A percentile compares a stretch with the other conserved stretches of the same genome.
phyloP scores from a whole-genome alignment of 116 monocot genomes.

The Cymodocea nodosa region DNA sequence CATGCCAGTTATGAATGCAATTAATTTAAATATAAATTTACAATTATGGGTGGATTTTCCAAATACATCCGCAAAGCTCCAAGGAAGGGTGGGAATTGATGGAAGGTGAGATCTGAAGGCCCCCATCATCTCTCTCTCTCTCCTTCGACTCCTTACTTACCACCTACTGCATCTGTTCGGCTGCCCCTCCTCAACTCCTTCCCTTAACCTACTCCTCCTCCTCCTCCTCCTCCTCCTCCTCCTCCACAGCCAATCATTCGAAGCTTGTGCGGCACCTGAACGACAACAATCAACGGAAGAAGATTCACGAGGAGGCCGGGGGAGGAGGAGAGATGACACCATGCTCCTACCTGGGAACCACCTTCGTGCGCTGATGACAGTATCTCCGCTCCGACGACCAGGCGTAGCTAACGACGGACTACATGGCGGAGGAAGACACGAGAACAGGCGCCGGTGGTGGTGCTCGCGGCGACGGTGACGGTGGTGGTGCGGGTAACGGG shows the following conservation, averaged over 20 bases:
- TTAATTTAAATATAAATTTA: too few relatives aligned
- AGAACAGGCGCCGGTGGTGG: background rate
- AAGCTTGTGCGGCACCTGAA: background rate
- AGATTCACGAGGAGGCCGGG: background rate
- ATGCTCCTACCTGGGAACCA: slow-evolving; percentile 46
- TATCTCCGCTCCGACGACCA: slow-evolving; percentile 15
- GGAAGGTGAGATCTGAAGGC: slow-evolving; percentile 26
- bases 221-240: background rate
- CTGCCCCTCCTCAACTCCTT: background rate
- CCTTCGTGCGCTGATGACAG: slow-evolving; percentile 31
- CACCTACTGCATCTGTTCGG: background rate
- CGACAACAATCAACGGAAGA: background rate
- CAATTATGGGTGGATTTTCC: too few relatives aligned
- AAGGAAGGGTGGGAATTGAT: slow-evolving; percentile 33
- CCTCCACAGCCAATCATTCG: background rate
- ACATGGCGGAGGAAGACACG: slow-evolving; percentile 6
- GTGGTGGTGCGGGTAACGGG: background rate
- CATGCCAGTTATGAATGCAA: too few relatives aligned
- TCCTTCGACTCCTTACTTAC: background rate
- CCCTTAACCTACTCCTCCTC: slow-evolving; percentile 3
- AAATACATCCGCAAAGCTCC: slow-evolving; percentile 14
- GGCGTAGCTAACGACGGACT: background rate
- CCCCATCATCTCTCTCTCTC: background rate
- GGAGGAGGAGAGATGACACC: slow-evolving; percentile 3
- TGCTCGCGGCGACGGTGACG: too few relatives aligned